Percentiles rank a stretch among this genome's conserved stretches.
phyloP scores from a whole-genome alignment of 345 rosid genomes.

The Syzygium oleosum region DNA sequence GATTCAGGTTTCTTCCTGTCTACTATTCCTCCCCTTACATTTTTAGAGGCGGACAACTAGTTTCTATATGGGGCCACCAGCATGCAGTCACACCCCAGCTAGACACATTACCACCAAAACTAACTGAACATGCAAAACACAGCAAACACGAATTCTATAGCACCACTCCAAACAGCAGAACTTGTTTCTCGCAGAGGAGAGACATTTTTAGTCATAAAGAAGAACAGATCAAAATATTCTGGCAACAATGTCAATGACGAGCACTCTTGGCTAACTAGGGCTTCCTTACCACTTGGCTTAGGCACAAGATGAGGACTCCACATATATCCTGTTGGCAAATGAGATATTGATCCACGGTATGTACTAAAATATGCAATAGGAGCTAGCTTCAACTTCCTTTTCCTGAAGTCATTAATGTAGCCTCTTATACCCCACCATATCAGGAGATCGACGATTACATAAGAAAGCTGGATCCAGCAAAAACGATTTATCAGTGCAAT shows the following conservation, averaged over 20 bases:
- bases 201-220: not conserved
- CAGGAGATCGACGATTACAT: conserved; percentile 85
- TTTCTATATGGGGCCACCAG: not conserved
- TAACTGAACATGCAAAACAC: not conserved
- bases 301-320: conserved; percentile 98
- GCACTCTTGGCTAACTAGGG: not conserved
- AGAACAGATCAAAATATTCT: not conserved
- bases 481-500: not conserved
- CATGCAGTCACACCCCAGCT: not conserved
- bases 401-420: conserved; percentile 90
- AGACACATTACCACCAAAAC: not conserved
- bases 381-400: conserved; percentile 69
- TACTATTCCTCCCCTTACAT: not conserved
- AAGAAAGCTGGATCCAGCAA: conserved; percentile 63
- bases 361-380: conserved; percentile 95
- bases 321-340: conserved; percentile 95
- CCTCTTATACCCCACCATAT: conserved; percentile 98
- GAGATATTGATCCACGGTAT: conserved; percentile 91
- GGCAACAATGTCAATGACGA: not conserved
- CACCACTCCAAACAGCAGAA: not conserved
- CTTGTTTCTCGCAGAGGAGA: not conserved
- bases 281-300: conserved; percentile 76
- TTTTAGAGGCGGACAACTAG: not conserved
- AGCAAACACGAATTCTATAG: not conserved
- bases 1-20: not conserved